phyloP scores from a whole-genome alignment of 495 filamentous ascomycete genomes.

The Podospora comata region DNA sequence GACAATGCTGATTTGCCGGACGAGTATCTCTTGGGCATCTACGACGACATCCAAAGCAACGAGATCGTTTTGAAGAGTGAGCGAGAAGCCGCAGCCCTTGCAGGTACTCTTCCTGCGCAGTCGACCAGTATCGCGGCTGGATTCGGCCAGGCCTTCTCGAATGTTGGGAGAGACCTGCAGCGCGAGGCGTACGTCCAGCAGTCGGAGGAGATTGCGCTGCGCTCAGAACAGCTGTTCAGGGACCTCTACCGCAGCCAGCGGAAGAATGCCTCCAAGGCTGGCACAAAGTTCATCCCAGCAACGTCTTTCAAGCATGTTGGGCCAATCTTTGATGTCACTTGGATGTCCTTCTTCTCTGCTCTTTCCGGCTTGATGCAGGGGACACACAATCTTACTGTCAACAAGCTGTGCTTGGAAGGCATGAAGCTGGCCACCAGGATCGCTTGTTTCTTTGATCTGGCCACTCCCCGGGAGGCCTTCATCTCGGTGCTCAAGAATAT shows the following conservation, averaged over 20 bases:
- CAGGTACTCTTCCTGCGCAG: constrained; percentile 58
- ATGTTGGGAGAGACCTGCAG: constrained; percentile 86
- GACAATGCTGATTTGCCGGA: constrained; percentile 90
- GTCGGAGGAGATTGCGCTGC: constrained; percentile 78
- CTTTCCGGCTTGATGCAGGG: constrained; percentile 89
- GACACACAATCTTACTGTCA: constrained; percentile 84
- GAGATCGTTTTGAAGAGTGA: constrained; percentile 96
- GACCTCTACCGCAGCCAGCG: constrained; percentile 83
- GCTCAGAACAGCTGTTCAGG: constrained; percentile 77
- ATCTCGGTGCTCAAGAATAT: constrained; percentile 89
- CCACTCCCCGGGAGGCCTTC: constrained; percentile 88
- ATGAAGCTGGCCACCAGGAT: constrained; percentile 90
- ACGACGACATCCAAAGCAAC: constrained; percentile 82
- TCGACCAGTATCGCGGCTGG: constrained; percentile 72
- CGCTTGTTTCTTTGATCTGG: constrained; percentile 87
- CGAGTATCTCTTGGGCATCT: constrained; percentile 87
- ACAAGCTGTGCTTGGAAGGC: constrained; percentile 89
- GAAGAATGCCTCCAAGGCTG: constrained; percentile 65
- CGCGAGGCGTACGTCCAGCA: constrained; percentile 91
- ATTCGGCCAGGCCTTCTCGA: constrained; percentile 84
- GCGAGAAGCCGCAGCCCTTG: constrained; percentile 76
- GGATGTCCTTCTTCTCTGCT: constrained; percentile 97
- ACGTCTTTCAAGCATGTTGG: constrained; percentile 92
- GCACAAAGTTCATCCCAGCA: constrained; percentile 80
- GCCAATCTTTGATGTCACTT: constrained; percentile 98